Evolutionary conservation across 1,139 yeast species (phyloP), one percentile per base, ranked within the genome.

Genomic region (Saccharomyces hybrid): DNA sequence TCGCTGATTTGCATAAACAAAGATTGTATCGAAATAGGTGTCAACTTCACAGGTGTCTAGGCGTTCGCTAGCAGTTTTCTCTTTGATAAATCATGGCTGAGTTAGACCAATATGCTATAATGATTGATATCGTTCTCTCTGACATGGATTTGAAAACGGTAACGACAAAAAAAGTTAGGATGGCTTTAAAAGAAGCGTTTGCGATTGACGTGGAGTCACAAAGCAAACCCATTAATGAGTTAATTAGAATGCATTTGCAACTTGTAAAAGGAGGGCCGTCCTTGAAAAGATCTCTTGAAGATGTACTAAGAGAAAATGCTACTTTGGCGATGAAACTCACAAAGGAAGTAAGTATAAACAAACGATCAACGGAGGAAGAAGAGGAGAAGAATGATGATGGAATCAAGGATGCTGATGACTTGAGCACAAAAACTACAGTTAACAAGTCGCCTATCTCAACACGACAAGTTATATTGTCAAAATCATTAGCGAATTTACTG

Each of bases 121-220:
- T 86, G 59, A 84, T 86, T 50, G 93, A 86, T 64, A 90, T 95
- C 1, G 84, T 88, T 20, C 71, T 88, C 46, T 75, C 83, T 56
- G 90, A 82, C n/a, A 82, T 93, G 1, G 85, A 87, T 61, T 75
- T 86, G 46, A 85, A 84, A 58, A 77, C 80, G 59, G 81, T 87
- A 23, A 82, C 91, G 1, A 89, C 86, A 9, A 86, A 85, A 66
- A 78, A 80, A 64, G 82, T 88, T 47, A 75, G 95, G 57, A 76
- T 78, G 59, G 91, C 91, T 1, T 67, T 87, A 30, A 88, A 83
- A 65, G 88, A 82, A 58, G 73, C 86, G 41, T 84, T 83, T 64
- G 80, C 78, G 2, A 73, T 78, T 1, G 83, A 85, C 59, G 74
- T 87, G 54, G 73, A 73, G 41, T 70, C 74, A 2, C 75, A 78